Evolutionary conservation across 2,329 filamentous ascomycete genomes (phyloP), one percentile per base, ranked within the genome.

Genomic region (Cucurbitaria berberidis): DNA sequence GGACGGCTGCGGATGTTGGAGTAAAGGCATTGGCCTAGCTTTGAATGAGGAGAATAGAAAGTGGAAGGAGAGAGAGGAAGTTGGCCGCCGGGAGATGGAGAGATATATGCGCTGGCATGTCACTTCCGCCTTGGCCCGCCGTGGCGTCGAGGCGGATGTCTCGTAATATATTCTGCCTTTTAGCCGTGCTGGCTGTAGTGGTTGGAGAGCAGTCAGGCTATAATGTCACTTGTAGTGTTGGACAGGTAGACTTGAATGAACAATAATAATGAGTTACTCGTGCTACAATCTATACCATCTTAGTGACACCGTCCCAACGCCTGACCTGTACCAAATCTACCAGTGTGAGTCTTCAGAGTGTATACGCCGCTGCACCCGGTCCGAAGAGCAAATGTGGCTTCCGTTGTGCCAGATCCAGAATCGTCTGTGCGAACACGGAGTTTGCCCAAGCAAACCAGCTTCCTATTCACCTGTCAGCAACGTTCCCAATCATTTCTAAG

Each of bases 391-490:
- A 74, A 74, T 96, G 85, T 3, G 95, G 95, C 75, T 96, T 96
- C 72, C 93, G 81, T 75, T 89, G 88, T 1, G 93, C 95, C 46
- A 99, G 73, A 78, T 97, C 91, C 45, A 99, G 78, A 40, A 99
- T 91, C 0, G 93, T 96, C 74, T 91, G 88, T 13, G 93, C 92
- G 76, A 96, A 98, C 10, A 99, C 91, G 0, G 91, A 95, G 65
- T 99, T 99, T 10, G 95, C 95, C 95, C 93, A 98, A 2, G 93
- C 91, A 74, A 98, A 98, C 93, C 93, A 98, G 69, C 89, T 91
- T 60, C 86, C 82, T 84, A 53, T 55, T 24, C 52, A 51, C 32
- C 36, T 39, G 35, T 44, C 35, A 18, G 48, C 30, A 22, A 36
- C 11, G 5, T 42, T 15, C 24, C 15, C 13, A 18, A 16, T 38